Base-by-base conservation (phyloP, 2,329 filamentous ascomycete species). In the Fusarium sp. region DNA sequence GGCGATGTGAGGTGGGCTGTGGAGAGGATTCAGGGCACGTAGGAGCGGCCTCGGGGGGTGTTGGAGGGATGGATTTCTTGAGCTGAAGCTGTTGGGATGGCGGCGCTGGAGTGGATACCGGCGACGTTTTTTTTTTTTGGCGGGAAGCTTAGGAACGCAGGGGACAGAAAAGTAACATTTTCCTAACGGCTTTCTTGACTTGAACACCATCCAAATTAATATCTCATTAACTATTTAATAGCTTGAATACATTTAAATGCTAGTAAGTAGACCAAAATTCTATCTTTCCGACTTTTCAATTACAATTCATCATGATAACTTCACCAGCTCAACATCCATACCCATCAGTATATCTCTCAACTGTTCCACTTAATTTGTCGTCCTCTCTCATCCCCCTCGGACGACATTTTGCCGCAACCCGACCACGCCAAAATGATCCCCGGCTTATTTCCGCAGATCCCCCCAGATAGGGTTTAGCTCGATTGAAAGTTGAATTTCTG, bases 61-160 rank as follows among this genome's bases (percentile, higher is more conserved):
- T 78, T 76, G 75, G 70, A 69, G 64, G 71, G 67, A 64, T 61
- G 66, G 67, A 65, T 67, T 67, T 73, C 58, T 63, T 76, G 71
- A 77, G 75, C 54, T 73, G 73, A 77, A 78, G 78, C 75, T 80
- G 80, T 82, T 82, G 81, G 80, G 79, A 74, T 78, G 62, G 66
- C 71, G 76, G 79, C 78, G 77, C 76, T 74, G 71, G 70, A 75
- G 73, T 74, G 76, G 78, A 66, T 59, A 75, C n/a, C 65, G 76
- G 45, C 45, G 57, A 72, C 34, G 74, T n/a, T 77, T 82, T 81
- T 79, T 81, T 79, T 77, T 81, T 80, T 81, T 80, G 76, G 76
- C 76, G 75, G 76, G 76, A 73, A 70, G 22, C 45, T 37, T 54
- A 56, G 62, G 50, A 52, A 40, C 56, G 56, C n/a, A 45, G 64